Conservation (phyloP, 2,329 filamentous ascomycete species). For the Colletotrichum lindemuthianum region DNA sequence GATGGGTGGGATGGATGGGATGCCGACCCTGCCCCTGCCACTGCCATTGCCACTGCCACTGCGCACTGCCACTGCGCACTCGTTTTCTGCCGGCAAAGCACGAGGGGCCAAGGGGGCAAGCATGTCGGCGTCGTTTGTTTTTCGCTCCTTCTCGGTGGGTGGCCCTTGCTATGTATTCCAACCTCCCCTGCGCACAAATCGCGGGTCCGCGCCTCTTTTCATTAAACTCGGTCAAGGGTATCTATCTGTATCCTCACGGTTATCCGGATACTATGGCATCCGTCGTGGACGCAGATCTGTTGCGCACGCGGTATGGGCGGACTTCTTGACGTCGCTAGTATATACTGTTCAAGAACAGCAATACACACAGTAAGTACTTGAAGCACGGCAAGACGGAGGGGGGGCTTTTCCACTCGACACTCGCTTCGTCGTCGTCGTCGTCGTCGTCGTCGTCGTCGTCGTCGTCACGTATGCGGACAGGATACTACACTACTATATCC, state of each 20-base stretch:
- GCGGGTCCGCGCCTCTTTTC: constrained; percentile 12
- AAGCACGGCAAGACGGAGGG: too few species aligned
- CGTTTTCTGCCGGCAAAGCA: constrained; percentile 20
- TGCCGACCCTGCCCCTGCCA: constrained; percentile 33
- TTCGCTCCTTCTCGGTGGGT: neutral
- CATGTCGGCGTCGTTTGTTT: constrained; percentile 3
- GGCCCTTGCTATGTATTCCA: too few species aligned
- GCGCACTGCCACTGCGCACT: constrained; percentile 28
- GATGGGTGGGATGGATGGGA: constrained; percentile 26
- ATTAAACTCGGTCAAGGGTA: constrained; percentile 32
- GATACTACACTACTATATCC: neutral
- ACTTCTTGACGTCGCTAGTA: too few species aligned
- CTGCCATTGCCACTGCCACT: too few species aligned
- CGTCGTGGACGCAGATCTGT: too few species aligned
- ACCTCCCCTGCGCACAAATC: constrained; percentile 22
- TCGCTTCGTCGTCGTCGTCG: neutral
- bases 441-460: constrained; percentile 19
- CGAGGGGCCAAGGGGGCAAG: neutral
- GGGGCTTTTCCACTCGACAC: too few species aligned
- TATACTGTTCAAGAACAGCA: too few species aligned
- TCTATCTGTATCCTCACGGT: neutral
- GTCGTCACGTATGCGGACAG: constrained; percentile 12
- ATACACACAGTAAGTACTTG: too few species aligned
- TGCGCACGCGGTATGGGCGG: too few species aligned
- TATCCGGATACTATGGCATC: too few species aligned